Evolutionary conservation across 331 rosid genomes (phyloP).

Genomic region (Arachis monticola): DNA sequence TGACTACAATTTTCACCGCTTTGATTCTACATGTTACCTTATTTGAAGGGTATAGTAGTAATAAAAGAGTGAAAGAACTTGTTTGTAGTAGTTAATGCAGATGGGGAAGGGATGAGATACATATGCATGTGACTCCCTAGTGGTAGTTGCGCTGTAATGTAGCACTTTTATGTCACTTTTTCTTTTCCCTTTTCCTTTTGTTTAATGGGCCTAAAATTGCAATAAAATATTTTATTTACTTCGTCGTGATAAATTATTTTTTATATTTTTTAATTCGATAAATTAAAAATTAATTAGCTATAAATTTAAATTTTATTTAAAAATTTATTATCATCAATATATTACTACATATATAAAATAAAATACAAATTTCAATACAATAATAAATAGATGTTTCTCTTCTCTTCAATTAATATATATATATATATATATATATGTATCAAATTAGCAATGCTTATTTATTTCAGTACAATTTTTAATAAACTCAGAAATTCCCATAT

Average conservation of each 20-base stretch:
- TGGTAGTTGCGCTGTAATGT: slow-evolving; percentile 23
- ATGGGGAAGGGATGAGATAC: slow-evolving; percentile 21
- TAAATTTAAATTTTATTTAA: too few relatives aligned
- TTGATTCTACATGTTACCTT: background rate
- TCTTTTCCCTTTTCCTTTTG: background rate
- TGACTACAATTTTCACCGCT: slow-evolving; percentile 19
- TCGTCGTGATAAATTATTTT: background rate
- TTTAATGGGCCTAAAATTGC: background rate
- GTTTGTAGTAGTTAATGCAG: slow-evolving; percentile 35
- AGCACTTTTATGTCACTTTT: background rate
- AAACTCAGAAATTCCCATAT: too few relatives aligned
- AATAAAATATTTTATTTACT: background rate
- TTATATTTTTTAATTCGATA: background rate
- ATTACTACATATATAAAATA: too few relatives aligned
- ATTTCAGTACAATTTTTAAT: too few relatives aligned
- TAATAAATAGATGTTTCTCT: too few relatives aligned
- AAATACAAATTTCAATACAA: too few relatives aligned
- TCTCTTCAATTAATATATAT: too few relatives aligned
- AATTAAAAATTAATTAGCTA: too few relatives aligned
- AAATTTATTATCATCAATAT: too few relatives aligned
- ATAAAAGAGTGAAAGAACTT: slow-evolving; percentile 10
- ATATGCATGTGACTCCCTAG: slow-evolving; percentile 29
- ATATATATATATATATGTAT: too few relatives aligned
- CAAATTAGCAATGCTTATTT: too few relatives aligned
- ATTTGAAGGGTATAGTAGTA: slow-evolving; percentile 1